Conservation (phyloP, 2,329 filamentous ascomycete genomes). For the Drechmeria coniospora region DNA sequence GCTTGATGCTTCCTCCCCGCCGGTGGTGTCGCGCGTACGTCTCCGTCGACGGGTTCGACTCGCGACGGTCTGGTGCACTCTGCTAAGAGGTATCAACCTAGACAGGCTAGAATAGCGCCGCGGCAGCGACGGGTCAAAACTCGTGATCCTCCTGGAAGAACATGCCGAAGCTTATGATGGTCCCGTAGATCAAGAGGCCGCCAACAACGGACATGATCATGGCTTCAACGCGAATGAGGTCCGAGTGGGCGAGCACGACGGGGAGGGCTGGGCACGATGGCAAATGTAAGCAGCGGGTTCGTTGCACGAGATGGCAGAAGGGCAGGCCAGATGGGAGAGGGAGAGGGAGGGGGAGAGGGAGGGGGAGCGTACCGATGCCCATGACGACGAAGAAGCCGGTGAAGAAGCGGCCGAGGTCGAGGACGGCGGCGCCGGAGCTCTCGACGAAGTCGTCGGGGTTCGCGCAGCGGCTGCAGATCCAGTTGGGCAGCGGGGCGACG, state of each 20-base stretch:
- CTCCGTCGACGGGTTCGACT: too few species aligned
- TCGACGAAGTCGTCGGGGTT: constrained; percentile 92
- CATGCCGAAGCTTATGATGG: constrained; percentile 94
- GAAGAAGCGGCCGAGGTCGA: constrained; percentile 85
- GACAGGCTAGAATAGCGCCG: too few species aligned
- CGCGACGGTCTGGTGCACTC: too few species aligned
- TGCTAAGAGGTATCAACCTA: too few species aligned
- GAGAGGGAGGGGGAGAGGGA: not conserved
- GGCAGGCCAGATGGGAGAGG: too few species aligned
- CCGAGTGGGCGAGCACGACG: constrained; percentile 72
- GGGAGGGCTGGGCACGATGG: constrained; percentile 60
- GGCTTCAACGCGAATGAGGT: constrained; percentile 65
- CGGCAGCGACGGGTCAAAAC: constrained; percentile 40
- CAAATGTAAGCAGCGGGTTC: constrained; percentile 5
- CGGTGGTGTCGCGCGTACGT: too few species aligned
- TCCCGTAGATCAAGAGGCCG: constrained; percentile 88
- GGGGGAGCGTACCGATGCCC: constrained; percentile 66
- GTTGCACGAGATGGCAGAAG: too few species aligned
- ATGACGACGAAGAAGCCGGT: constrained; percentile 94
- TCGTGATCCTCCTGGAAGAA: constrained; percentile 98
- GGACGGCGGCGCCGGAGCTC: constrained; percentile 67
- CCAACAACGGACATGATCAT: constrained; percentile 94
- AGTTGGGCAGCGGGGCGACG: constrained; percentile 87
- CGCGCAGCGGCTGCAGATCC: constrained; percentile 77
- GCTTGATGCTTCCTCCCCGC: too few species aligned